phyloP scores from a whole-genome alignment of 2,329 filamentous ascomycete genomes.

The Lachnellula cervina region DNA sequence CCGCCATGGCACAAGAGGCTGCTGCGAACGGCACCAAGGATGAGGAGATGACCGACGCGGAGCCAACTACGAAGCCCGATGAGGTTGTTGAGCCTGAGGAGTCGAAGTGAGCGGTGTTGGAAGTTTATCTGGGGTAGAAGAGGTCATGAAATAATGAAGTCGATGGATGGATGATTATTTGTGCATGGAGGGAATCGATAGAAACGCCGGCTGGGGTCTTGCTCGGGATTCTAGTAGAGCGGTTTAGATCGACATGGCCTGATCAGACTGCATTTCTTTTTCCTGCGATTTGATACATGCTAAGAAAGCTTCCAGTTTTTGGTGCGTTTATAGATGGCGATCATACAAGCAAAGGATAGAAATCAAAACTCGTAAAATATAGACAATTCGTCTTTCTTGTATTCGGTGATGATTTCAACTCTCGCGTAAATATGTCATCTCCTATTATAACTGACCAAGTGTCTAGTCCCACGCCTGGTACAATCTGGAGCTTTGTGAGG shows the following conservation, averaged over 20 bases:
- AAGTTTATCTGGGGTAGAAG: not conserved
- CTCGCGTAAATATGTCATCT: not conserved
- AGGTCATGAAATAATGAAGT: constrained; percentile 17
- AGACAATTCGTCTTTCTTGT: not conserved
- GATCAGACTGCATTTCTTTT: not conserved
- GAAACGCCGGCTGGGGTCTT: not conserved
- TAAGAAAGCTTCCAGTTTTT: constrained; percentile 4
- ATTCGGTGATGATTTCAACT: not conserved
- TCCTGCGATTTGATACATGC: not conserved
- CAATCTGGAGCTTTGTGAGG: no score
- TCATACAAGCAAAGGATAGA: constrained; percentile 12
- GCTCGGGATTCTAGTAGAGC: not conserved
- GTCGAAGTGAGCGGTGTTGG: constrained; percentile 18
- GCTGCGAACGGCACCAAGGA: constrained; percentile 38
- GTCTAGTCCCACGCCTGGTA: not conserved
- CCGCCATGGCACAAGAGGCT: constrained; percentile 37
- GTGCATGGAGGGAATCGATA: not conserved
- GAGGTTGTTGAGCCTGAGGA: constrained; percentile 30
- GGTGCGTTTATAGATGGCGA: constrained; percentile 21
- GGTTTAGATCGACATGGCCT: not conserved
- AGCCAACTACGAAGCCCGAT: constrained; percentile 45
- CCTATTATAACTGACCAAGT: not conserved
- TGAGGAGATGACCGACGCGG: constrained; percentile 61
- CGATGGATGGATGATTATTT: constrained; percentile 1
- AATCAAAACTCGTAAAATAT: constrained; percentile 9